Evolutionary conservation across 345 rosid genomes (phyloP).

Genomic region (Acer yangbiense): DNA sequence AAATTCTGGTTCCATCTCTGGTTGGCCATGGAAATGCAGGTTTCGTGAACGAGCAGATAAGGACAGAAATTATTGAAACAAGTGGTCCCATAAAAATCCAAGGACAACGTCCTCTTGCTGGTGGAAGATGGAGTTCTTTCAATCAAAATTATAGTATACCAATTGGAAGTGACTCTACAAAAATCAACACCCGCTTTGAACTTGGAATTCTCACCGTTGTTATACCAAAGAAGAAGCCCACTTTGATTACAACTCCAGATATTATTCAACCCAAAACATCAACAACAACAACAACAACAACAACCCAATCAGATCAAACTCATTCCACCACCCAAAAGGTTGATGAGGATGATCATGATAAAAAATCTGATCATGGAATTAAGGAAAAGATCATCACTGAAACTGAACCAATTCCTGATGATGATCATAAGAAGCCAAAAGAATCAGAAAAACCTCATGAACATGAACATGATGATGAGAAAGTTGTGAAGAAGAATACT

Average conservation of each 20-base stretch:
- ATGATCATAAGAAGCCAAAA: not conserved
- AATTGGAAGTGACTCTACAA: not conserved
- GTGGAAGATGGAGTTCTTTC: conserved; percentile 7
- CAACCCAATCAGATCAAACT: not conserved
- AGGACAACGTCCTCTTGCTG: conserved; percentile 8
- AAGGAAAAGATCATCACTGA: no score
- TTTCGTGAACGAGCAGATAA: no score
- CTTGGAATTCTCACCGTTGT: conserved; percentile 6
- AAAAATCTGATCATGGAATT: not conserved
- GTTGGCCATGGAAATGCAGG: no score
- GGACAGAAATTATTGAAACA: not conserved
- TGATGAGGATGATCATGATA: no score
- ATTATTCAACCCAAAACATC: no score
- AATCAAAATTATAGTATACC: not conserved
- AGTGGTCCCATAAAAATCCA: not conserved
- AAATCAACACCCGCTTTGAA: not conserved
- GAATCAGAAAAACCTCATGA: not conserved
- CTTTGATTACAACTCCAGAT: no score
- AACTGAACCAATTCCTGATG: not conserved
- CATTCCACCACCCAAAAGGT: not conserved
- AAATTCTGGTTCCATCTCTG: no score
- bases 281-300: no score
- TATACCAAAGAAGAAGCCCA: not conserved
- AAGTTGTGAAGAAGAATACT: no score
- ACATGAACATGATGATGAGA: not conserved